Percentiles rank a stretch among this genome's conserved stretches.
phyloP scores from a whole-genome alignment of 106 monocot species.

The Vanilla planifolia region DNA sequence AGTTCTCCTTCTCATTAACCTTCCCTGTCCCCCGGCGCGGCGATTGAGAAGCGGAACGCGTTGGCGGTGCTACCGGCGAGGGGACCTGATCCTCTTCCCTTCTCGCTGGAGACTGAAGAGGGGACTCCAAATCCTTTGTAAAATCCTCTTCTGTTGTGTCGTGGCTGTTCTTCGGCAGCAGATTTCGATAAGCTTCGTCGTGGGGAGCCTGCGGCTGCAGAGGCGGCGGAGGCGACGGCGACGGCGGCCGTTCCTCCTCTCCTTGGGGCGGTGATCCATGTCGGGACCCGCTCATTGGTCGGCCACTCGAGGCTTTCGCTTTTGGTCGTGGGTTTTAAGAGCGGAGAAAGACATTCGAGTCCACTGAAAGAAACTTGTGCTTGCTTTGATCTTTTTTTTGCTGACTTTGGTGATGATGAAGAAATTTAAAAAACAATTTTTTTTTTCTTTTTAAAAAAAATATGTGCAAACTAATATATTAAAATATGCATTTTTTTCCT shows the following conservation, averaged over 20 bases:
- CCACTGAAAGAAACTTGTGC: no score
- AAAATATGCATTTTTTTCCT: no score
- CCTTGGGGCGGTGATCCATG: not conserved
- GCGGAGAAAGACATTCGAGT: no score
- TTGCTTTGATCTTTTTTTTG: no score
- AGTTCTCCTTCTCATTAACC: conserved; percentile 9
- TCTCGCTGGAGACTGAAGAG: not conserved
- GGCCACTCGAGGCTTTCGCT: no score
- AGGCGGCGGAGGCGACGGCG: not conserved
- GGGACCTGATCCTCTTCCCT: not conserved
- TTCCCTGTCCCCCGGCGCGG: not conserved
- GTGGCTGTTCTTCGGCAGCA: not conserved
- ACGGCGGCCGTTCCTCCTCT: not conserved
- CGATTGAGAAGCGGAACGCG: not conserved
- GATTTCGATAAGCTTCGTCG: not conserved
- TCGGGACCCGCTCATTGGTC: conserved; percentile 4
- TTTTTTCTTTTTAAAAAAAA: no score
- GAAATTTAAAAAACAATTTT: no score
- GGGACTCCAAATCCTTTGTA: not conserved
- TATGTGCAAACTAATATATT: no score
- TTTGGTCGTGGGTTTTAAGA: no score
- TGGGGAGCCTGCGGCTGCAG: not conserved
- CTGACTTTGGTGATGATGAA: no score
- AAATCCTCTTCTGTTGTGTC: not conserved
- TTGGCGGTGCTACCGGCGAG: not conserved